Base-by-base conservation (phyloP, 371 early-diverging fungal genomes). In the Phascolomyces articulosus region DNA sequence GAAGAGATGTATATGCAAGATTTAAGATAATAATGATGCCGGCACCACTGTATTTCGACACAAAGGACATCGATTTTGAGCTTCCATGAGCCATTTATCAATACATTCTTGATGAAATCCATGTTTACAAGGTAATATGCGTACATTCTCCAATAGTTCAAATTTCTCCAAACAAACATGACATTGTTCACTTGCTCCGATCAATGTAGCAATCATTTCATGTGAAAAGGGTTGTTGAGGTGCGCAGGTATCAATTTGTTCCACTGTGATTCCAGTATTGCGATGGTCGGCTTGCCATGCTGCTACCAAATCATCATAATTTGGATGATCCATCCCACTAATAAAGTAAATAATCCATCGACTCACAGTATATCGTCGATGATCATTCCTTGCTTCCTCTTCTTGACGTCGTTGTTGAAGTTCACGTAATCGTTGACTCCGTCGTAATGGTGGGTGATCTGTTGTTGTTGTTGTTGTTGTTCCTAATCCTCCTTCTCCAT, bases 51-150 rank as follows among this genome's bases (percentile, higher is more conserved):
- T 40, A 16, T 40, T 60, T 44, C 66, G 53, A 54, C 66, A 65
- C 15, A 65, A 34, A 10, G 66, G 66, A 55, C 66, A 65, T 18
- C 60, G 29, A 31, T 65, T 65, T 44, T 60, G 60, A 28, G 58
- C 69, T 57, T 68, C 69, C 2, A 55, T 64, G 18, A 88, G 77
- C 91, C 91, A 90, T 61, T 84, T 77, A 67, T 93, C 92, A n/a
- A 93, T 83, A 73, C 94, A 93, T 11, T 85, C 83, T 56, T 76
- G 76, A 73, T 94, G 94, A 74, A 90, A 94, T 38, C 83, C 85
- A 63, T 94, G 94, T 11, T 75, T 63, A 71, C 94, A 92, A 18
- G 74, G 68, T 60, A 92, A 68, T 9, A 83, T 77, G 15, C 90
- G 71, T 44, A 90, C 70, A 44, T 77, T 69, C 9, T 89, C 86